A percentile compares a stretch with the other conserved stretches of the same genome.
Conservation (phyloP, 805 yeast genomes). For the Millerozyma miso region DNA sequence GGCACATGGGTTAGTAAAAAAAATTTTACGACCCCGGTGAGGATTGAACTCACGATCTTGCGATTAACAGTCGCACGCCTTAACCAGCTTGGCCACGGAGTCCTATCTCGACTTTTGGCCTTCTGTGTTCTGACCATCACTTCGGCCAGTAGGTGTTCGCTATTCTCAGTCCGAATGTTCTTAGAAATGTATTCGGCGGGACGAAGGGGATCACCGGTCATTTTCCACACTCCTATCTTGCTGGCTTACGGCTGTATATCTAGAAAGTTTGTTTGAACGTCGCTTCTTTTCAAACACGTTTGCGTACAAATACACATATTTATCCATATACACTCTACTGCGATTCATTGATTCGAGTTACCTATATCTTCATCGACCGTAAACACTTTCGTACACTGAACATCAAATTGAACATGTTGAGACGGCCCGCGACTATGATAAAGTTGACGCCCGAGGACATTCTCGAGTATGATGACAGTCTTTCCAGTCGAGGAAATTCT, state of each 20-base stretch:
- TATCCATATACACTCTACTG: not conserved
- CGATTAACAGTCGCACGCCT: slow-evolving; percentile 20
- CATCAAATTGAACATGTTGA: slow-evolving; percentile 61
- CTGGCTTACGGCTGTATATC: too few relatives aligned
- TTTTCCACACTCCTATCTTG: too few relatives aligned
- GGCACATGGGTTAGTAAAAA: not conserved
- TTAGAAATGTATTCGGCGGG: too few relatives aligned
- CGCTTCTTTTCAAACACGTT: not conserved
- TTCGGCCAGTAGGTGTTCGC: too few relatives aligned
- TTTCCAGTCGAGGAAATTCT: slow-evolving; percentile 4
- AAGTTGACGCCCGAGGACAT: slow-evolving; percentile 67
- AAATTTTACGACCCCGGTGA: slow-evolving; percentile 14
- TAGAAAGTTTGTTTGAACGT: too few relatives aligned
- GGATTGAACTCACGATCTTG: slow-evolving; percentile 20
- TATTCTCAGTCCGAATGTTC: too few relatives aligned
- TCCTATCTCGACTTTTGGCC: slow-evolving; percentile 2
- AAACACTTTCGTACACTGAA: not conserved
- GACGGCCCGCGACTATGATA: slow-evolving; percentile 69
- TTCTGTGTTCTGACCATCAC: not conserved
- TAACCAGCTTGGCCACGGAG: slow-evolving; percentile 20
- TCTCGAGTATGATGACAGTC: slow-evolving; percentile 41
- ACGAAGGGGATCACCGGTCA: too few relatives aligned
- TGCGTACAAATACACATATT: not conserved
- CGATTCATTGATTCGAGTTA: too few relatives aligned
- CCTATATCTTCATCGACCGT: too few relatives aligned